Conservation (phyloP, 2,329 filamentous ascomycete genomes). For the Xylariaceae sp. region DNA sequence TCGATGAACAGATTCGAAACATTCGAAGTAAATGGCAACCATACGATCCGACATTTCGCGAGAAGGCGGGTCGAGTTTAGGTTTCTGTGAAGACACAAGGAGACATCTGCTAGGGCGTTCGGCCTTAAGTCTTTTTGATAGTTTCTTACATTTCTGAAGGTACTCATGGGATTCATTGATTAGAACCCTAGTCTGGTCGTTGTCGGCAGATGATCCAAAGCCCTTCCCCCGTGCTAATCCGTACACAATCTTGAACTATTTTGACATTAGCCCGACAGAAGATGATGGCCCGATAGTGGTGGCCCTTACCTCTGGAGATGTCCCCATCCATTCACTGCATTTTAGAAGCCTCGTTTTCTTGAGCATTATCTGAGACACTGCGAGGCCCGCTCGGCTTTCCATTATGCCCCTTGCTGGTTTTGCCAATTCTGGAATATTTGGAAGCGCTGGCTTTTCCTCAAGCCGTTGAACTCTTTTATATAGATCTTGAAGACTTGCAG, state of each 20-base stretch:
- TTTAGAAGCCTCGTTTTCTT: constrained; percentile 36
- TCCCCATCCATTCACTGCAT: constrained; percentile 34
- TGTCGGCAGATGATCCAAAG: constrained; percentile 17
- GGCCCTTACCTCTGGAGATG: constrained; percentile 30
- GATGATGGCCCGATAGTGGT: background rate
- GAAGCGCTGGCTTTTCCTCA: constrained; percentile 19
- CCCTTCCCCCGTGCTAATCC: constrained; percentile 22
- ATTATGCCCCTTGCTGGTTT: constrained; percentile 25
- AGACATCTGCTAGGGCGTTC: constrained; percentile 34
- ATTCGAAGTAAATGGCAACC: constrained; percentile 45
- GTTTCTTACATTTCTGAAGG: constrained; percentile 34
- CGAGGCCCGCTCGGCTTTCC: constrained; percentile 20
- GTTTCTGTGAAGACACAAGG: constrained; percentile 10
- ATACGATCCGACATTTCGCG: constrained; percentile 39
- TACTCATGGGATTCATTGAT: constrained; percentile 28
- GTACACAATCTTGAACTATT: constrained; percentile 30
- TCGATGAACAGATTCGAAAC: constrained; percentile 49
- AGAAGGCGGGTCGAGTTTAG: constrained; percentile 26
- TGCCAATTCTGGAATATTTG: constrained; percentile 11
- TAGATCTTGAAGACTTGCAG: constrained; percentile 11
- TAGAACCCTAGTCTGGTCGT: constrained; percentile 23
- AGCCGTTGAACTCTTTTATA: constrained; percentile 20
- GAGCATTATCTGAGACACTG: constrained; percentile 29
- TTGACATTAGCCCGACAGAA: constrained; percentile 7
- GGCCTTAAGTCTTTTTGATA: constrained; percentile 32